Evolutionary conservation across 2,329 filamentous ascomycete species (phyloP), one percentile per base, ranked within the genome.

Genomic region (Chaetomium olivaceum): DNA sequence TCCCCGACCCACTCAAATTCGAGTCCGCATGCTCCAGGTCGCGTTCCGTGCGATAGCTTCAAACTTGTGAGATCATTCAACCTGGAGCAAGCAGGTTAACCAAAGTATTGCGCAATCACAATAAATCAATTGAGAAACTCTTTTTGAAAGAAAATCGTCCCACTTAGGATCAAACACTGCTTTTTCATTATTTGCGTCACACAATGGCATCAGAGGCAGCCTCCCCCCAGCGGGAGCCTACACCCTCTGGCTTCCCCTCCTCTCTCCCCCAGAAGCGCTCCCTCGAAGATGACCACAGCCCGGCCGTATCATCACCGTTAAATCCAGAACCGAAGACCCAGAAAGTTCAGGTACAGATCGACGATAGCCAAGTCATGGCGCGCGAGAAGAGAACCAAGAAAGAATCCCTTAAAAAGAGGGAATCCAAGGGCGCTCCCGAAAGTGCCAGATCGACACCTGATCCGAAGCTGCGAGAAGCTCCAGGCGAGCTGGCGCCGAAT

Each of bases 271-370:
- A 89, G 74, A 91, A 91, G 73, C 87, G 89, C 66, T 79, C 81
- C 25, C 81, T 90, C 33, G 89, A 91, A 67, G 89, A 91, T 72
- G 87, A 87, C 74, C 88, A 93, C 76, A 84, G 84, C 67, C 90
- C 91, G 4, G 83, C 87, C 14, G 82, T 92, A 1, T 87, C 90
- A 2, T 93, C 91, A 12, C 90, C 90, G 31, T 84, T 93, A 68
- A 93, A 93, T 71, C 87, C 88, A 56, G 87, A 89, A 55, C 82
- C 83, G 68, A 85, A 69, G 11, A 16, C 66, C 12, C 58, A 52
- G 19, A 72, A 71, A 68, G 80, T 67, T 11, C 74, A 74, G 61
- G 64, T 71, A 2, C 72, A 69, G 74, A 75, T 67, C 1, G 72
- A 81, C 63, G 79, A 81, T 11, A 68, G 71, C 58, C 75, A 71